phyloP scores from a whole-genome alignment of 176 grass and related monocot species.

The Lolium perenne region DNA sequence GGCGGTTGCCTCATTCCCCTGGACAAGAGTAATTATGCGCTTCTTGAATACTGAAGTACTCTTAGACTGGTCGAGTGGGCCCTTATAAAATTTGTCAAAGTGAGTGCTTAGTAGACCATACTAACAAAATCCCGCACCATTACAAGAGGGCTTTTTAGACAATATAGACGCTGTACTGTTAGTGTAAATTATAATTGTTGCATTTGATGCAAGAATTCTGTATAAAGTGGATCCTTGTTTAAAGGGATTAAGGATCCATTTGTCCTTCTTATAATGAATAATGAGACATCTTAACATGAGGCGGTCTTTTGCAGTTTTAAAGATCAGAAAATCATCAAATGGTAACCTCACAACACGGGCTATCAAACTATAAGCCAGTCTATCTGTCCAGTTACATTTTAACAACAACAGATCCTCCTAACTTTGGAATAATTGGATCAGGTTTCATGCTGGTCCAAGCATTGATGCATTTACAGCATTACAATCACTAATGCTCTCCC shows the following conservation, averaged over 20 bases:
- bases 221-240: background rate
- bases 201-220: background rate
- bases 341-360: background rate
- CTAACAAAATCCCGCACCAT: background rate
- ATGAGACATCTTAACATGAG: background rate
- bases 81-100: background rate
- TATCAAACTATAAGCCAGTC: background rate
- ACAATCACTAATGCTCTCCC: background rate
- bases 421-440: background rate
- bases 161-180: background rate
- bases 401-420: background rate
- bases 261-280: background rate
- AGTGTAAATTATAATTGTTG: background rate
- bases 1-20: background rate
- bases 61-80: background rate
- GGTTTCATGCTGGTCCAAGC: background rate
- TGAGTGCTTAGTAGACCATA: background rate
- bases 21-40: background rate
- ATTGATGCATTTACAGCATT: background rate
- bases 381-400: background rate
- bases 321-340: background rate
- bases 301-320: background rate
- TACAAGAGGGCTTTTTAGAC: background rate
- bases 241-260: background rate
- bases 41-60: background rate